Evolutionary conservation across 768 basidiomycete genomes (phyloP).

Genomic region (Phallus indusiatus): DNA sequence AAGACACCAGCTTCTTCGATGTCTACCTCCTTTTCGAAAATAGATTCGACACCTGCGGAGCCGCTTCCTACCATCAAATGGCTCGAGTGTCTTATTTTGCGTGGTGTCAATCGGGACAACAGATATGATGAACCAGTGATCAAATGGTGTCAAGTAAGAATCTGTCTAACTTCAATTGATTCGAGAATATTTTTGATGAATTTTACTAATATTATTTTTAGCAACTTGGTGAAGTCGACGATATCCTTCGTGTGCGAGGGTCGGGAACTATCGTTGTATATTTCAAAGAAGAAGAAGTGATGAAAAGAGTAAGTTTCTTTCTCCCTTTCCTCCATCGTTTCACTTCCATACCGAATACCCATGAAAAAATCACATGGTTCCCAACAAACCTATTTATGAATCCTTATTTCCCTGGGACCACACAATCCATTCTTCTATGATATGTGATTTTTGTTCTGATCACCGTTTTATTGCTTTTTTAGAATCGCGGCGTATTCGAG

Average conservation of each 20-base stretch:
- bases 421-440: neutral
- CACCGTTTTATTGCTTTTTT: neutral
- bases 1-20: conserved; percentile 4
- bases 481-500: neutral
- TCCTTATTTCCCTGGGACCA: no score
- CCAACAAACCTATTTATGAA: no score
- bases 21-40: neutral
- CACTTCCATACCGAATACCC: no score
- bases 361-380: no score
- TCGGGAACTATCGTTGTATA: neutral
- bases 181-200: no score
- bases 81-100: neutral
- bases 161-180: neutral
- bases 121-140: conserved; percentile 1
- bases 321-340: neutral
- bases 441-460: neutral
- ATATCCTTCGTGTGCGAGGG: neutral
- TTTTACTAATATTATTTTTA: neutral
- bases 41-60: neutral
- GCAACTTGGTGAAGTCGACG: neutral
- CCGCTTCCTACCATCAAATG: neutral
- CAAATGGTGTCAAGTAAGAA: neutral
- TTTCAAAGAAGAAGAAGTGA: neutral
- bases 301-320: conserved; percentile 2
- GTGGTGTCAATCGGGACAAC: neutral